Evolutionary conservation across 2,329 filamentous ascomycete genomes (phyloP).

Genomic region (Cadophora malorum): DNA sequence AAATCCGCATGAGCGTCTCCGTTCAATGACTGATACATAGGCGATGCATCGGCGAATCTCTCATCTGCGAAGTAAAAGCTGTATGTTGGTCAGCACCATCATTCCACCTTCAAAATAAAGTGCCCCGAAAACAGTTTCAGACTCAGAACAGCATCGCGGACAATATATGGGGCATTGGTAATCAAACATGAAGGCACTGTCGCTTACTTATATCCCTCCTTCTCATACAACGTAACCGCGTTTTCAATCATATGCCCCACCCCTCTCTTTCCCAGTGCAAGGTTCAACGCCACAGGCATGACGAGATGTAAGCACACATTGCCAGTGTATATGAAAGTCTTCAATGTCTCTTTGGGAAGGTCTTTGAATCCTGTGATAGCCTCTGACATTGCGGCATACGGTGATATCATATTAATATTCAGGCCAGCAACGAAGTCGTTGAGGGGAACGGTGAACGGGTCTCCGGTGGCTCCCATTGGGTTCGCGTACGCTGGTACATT

Average conservation of each 20-base stretch:
- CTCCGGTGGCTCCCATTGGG: not conserved
- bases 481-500: conserved; percentile 11
- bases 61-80: conserved; percentile 60
- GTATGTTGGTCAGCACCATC: not conserved
- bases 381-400: conserved; percentile 50
- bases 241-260: conserved; percentile 44
- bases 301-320: conserved; percentile 48
- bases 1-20: conserved; percentile 51
- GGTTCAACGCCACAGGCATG: conserved; percentile 44
- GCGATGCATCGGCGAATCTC: conserved; percentile 50
- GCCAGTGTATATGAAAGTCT: conserved; percentile 54
- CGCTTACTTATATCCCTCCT: conserved; percentile 46
- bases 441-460: conserved; percentile 42
- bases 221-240: conserved; percentile 47
- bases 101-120: not conserved
- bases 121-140: too few species aligned
- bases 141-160: too few species aligned
- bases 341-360: conserved; percentile 35
- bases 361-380: conserved; percentile 44
- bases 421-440: conserved; percentile 45
- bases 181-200: not conserved
- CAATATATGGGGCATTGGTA: too few species aligned
- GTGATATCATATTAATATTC: conserved; percentile 48
- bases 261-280: conserved; percentile 51
- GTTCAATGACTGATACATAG: conserved; percentile 42